Evolutionary conservation across 1,284 basidiomycete species (phyloP), one percentile per base, ranked within the genome.

Genomic region (Sporisorium scitamineum): DNA sequence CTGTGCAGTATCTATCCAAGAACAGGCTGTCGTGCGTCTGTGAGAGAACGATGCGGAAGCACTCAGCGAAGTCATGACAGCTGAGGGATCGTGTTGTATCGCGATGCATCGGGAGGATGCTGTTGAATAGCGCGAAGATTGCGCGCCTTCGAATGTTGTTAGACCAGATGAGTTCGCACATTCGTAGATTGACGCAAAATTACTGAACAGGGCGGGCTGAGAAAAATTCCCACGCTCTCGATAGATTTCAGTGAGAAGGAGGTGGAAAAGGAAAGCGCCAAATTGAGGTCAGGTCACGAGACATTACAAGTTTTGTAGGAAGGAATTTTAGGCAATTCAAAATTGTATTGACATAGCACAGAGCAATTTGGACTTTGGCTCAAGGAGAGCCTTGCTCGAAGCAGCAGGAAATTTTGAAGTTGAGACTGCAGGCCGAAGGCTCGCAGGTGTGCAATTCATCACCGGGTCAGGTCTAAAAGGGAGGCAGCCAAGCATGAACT

Each of bases 211-310:
- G n/a, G 37, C 18, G 6, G 18, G 6, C 34, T 14, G 20, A 31
- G 2, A 64, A 66, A 71, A 71, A 47, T 71, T 71, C 69, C 63
- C 69, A 71, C 69, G 63, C 39, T 63, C 34, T 37, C 37, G 3
- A 3, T 8, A 3, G 32, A 9, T 18, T 54, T 20, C 45, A 5
- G 14, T 2, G 6, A 11, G n/a, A 42, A n/a, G n/a, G n/a, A 14
- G 2, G 2, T 4, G 6, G 7, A 32, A 50, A 62, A 16, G 34
- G 1, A 18, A 0, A 1, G 31, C 7, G 7, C 42, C 16, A 47
- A 22, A 29, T 22, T 9, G n/a, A 34, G 6, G n/a, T 13, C 13
- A 50, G 27, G 61, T 56, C 61, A 63, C 61, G 59, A 31, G 54
- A 58, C 34, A 27, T 24, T 2, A 22, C 18, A 44, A 45, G 42